Base-by-base conservation (phyloP, 2,329 filamentous ascomycete species). In the Cladorrhinum sp. region DNA sequence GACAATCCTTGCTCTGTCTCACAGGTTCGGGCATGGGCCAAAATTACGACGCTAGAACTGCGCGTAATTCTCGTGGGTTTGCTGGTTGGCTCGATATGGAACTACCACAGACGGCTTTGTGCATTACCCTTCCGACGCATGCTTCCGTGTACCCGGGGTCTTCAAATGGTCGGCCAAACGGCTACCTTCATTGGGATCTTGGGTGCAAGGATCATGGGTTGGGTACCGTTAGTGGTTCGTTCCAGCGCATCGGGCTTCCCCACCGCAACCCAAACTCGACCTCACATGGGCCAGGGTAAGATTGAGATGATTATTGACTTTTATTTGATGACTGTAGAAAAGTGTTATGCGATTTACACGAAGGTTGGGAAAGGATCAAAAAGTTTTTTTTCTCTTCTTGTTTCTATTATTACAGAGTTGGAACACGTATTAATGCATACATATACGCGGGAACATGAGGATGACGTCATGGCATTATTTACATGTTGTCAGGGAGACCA, bases 11-110 rank as follows among this genome's bases (percentile, higher is more conserved):
- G 13, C 20, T 27, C 25, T 13, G 49, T 51, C 16, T 13, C 49
- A 51, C 49, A 27, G 23, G 3, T 3, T 12, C 16, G 12, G 10
- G 12, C 24, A 52, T 52, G 25, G 50, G 50, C 10, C 18, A 18
- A 52, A 20, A 51, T 23, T 32, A 24, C 24, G 54, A 50, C 22
- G 54, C 54, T 20, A 50, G 8, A 56, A 56, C 54, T 56, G 54
- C 27, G 25, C 27, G 23, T 5, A 29, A 38, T 20, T 38, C 2
- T 23, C 27, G n/a, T 38, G n/a, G n/a, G 50, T 16, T 18, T 22
- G 13, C 9, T 32, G 27, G 51, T 54, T 54, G 51, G 51, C 51
- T 20, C 13, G n/a, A 25, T 20, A 18, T 52, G n/a, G 23, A 52
- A 32, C 6, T 13, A 41, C 36, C 10, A 18, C 41, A 18, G 41